A percentile compares a stretch with the other conserved stretches of the same genome.
phyloP scores from a whole-genome alignment of 148 eudicot genomes.

The Polygonum aviculare region DNA sequence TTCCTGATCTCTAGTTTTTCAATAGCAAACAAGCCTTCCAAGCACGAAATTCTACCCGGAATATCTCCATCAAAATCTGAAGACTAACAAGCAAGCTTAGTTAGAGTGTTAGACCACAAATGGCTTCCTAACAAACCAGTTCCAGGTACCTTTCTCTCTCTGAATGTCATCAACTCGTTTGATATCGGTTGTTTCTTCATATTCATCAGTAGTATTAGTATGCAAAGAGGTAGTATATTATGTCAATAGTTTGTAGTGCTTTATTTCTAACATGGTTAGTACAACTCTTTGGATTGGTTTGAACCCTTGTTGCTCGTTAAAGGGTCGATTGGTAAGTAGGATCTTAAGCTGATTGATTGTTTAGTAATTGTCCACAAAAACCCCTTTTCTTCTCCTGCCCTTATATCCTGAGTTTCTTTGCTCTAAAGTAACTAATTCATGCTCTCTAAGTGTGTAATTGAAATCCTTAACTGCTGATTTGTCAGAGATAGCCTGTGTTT shows the following conservation, averaged over 20 bases:
- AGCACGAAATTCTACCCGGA: not conserved
- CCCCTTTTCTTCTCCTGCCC: too few species aligned
- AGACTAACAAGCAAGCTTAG: not conserved
- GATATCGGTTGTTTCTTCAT: not conserved
- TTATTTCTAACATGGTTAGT: not conserved
- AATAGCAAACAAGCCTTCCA: not conserved
- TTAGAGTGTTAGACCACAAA: not conserved
- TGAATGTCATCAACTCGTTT: not conserved
- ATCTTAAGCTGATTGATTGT: not conserved
- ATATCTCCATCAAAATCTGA: not conserved
- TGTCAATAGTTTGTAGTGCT: not conserved
- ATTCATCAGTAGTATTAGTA: not conserved
- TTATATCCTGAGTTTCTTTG: not conserved
- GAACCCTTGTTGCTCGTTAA: not conserved
- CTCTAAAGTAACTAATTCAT: not conserved
- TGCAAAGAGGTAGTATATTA: not conserved
- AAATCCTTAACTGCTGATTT: not conserved
- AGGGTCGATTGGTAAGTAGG: not conserved
- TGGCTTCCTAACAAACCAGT: not conserved
- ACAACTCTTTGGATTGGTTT: not conserved
- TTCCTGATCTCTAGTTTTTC: not conserved
- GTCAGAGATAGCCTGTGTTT: not conserved
- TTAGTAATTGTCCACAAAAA: not conserved
- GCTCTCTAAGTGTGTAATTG: not conserved
- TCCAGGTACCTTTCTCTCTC: constrained; percentile 2